Base-by-base conservation (phyloP, 2,329 filamentous ascomycete species). In the Fusarium avenaceum region DNA sequence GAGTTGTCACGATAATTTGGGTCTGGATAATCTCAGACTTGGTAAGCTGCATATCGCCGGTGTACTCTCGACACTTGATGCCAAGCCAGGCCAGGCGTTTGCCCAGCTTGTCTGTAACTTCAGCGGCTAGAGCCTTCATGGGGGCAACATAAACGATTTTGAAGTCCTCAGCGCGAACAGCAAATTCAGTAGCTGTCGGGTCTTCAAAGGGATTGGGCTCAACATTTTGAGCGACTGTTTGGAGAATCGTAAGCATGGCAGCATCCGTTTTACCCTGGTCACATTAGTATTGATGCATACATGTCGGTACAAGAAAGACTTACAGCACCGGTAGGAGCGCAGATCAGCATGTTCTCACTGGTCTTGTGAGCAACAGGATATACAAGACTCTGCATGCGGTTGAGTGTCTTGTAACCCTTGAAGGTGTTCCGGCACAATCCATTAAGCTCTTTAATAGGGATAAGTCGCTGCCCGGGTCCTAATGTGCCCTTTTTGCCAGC, bases 121-220 rank as follows among this genome's bases (percentile, higher is more conserved):
- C 96, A 9, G 96, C 96, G 6, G 96, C 96, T 19, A 99, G 84
- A 1, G 96, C 96, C 79, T 99, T 99, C 96, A 99, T 99, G 1
- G 96, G 96, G 2, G 96, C 96, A 40, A 99, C 96, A 73, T 99
- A 99, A 57, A 99, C 94, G 72, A 99, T 95, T 80, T 99, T 98
- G 86, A 98, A 97, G 72, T 97, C 93, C 52, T 97, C 92, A 0
- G 89, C 82, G 59, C 91, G 86, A n/a, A 97, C 92, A 2, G 87
- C 87, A 75, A 97, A 97, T 39, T 97, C 92, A 1, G 86, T 89
- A 1, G 91, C 89, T 54, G 89, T 82, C 0, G 88, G 88, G 40
- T 93, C 84, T 58, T 97, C 92, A 11, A 91, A 84, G 0, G 94
- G 95, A 70, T 89, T 94, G 0, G 96, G 95, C 1, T 86, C 84